Evolutionary conservation across 75 land plant species (phyloP), one percentile per base, ranked within the genome.

Genomic region (Pinus tabuliformis): DNA sequence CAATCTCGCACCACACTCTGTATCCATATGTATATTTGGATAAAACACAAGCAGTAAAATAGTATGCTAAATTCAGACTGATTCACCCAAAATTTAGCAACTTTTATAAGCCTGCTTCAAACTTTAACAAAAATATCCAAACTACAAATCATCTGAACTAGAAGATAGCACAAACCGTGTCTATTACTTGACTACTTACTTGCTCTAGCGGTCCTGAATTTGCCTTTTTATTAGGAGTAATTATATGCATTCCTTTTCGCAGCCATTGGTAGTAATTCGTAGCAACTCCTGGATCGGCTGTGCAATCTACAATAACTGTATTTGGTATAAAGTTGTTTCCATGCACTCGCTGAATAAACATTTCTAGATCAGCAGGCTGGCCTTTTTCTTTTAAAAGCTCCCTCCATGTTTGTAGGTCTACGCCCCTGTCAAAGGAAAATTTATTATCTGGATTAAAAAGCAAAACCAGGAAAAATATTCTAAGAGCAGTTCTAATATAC

Each of bases 191-290:
- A 12, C 20, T 24, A 76, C 24, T 58, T 83, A 96, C 99, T 89
- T 91, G 83, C 62, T 90, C 95, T 76, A 96, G 90, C 22, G 99
- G 97, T 58, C 99, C 99, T 30, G 99, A 96, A 77, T 94, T 96
- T 22, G 99, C 99, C 70, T 92, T 96, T 75, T 94, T 94, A 77
- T 96, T 96, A 49, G 99, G 99, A 5, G 99, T 96, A 22, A 96
- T 81, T 3, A 96, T 86, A 83, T 96, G 99, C 59, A 96, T 96
- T 56, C 99, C 99, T 79, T 85, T 88, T 18, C 85, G 75, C 57
- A 96, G 61, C 99, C 99, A 96, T 61, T 88, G 83, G 70, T 89
- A 81, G 78, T 96, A 96, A 61, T 80, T 72, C 76, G 86, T 86
- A 15, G 99, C 97, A 37, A 94, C 80, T 28, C 80, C 62, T 73